These are phyloP conservation scores for Crithidia expoeki DNA, from an alignment of 208 protist species.

Conservation along the genomic window DNA sequence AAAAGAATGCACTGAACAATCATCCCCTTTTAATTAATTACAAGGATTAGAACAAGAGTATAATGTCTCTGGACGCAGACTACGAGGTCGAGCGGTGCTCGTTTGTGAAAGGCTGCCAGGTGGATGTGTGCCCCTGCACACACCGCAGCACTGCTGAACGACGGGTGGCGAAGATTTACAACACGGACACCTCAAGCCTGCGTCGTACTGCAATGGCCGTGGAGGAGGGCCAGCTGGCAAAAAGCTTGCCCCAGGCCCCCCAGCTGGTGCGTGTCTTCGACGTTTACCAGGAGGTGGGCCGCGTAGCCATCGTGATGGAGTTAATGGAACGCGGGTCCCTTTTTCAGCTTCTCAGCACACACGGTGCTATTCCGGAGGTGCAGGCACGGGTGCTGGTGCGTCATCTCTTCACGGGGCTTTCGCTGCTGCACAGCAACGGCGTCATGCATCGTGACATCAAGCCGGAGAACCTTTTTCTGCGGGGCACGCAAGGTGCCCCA, in stretches of 20 bases:
- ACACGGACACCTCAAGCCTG: slow-evolving; percentile 41
- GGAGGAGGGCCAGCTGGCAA: slow-evolving; percentile 63
- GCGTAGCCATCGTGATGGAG: slow-evolving; percentile 96
- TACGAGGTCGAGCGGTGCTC: slow-evolving; percentile 58
- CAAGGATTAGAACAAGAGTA: neutral
- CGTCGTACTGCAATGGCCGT: slow-evolving; percentile 44
- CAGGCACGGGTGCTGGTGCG: slow-evolving; percentile 92
- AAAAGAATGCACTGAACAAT: too few species aligned
- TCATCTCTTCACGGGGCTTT: slow-evolving; percentile 95
- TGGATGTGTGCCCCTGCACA: slow-evolving; percentile 61
- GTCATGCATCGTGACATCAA: slow-evolving; percentile 99
- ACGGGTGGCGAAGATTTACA: slow-evolving; percentile 72
- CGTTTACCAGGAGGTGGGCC: slow-evolving; percentile 76
- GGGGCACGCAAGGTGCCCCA: slow-evolving; percentile 46
- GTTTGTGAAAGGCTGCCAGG: slow-evolving; percentile 38
- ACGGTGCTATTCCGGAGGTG: slow-evolving; percentile 91
- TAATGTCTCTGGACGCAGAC: slow-evolving; percentile 53
- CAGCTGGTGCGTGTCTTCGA: slow-evolving; percentile 91
- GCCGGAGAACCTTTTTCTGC: slow-evolving; percentile 99
- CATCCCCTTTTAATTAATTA: neutral
- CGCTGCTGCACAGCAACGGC: slow-evolving; percentile 94
- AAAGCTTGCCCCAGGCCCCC: slow-evolving; percentile 43
- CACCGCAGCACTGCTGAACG: slow-evolving; percentile 41
- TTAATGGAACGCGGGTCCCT: slow-evolving; percentile 97
- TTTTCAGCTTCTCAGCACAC: slow-evolving; percentile 94